phyloP scores from a whole-genome alignment of 148 eudicot genomes.

The Rhododendron simsii region DNA sequence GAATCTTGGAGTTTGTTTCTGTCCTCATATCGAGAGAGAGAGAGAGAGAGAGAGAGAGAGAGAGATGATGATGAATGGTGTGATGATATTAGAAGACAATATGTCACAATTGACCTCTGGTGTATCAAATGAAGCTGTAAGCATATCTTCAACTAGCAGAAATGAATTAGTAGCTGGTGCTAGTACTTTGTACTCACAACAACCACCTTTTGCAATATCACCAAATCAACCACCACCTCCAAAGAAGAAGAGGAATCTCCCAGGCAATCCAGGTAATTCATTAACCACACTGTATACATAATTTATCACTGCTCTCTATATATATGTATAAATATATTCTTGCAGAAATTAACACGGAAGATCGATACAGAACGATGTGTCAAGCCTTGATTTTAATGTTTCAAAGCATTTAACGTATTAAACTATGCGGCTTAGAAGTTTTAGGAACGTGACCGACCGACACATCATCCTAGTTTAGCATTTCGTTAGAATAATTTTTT shows the following conservation, averaged over 20 bases:
- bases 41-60: too few species aligned
- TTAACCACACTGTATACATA: neutral
- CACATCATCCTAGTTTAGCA: neutral
- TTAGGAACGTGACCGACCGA: neutral
- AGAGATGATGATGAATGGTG: slow-evolving; percentile 40
- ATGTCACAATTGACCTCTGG: slow-evolving; percentile 67
- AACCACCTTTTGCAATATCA: slow-evolving; percentile 25
- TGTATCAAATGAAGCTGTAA: slow-evolving; percentile 52
- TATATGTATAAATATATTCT: neutral
- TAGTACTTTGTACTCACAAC: slow-evolving; percentile 37
- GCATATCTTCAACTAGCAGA: slow-evolving; percentile 42
- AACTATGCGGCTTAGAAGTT: neutral
- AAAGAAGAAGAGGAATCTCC: slow-evolving; percentile 64
- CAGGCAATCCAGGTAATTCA: slow-evolving; percentile 65
- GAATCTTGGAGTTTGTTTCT: neutral
- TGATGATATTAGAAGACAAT: slow-evolving; percentile 43
- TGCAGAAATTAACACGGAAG: neutral
- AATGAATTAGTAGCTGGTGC: slow-evolving; percentile 26
- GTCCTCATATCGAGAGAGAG: neutral
- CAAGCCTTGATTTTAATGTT: neutral
- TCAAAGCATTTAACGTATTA: neutral
- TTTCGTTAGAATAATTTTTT: neutral
- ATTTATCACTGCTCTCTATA: neutral
- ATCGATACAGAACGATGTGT: neutral
- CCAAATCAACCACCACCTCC: slow-evolving; percentile 34